Evolutionary conservation across 495 filamentous ascomycete genomes (phyloP), one percentile per base, ranked within the genome.

Genomic region (Aspergillus egyptiacus): DNA sequence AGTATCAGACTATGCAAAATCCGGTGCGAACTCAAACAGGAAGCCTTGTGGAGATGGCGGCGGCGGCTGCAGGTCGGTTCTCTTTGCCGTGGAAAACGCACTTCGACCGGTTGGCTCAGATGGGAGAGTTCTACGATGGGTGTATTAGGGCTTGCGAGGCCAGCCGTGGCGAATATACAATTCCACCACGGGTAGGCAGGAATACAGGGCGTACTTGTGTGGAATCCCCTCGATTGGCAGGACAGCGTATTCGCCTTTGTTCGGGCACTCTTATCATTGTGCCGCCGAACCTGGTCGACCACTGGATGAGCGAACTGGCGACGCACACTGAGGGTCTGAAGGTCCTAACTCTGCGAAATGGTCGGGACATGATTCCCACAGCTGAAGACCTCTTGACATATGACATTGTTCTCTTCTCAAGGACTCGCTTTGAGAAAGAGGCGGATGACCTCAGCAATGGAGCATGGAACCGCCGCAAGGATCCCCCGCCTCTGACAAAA

Each of bases 371-470:
- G n/a, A 68, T 86, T 1, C 91, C 91, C 0, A 50, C 72, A 0
- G 66, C 75, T 0, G 61, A 76, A 3, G 69, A 82, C 11, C 70
- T 97, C 0, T 50, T 84, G 10, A 60, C 77, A 0, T 89, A 84
- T 58, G 91, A 96, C 61, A 74, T 96, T 22, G 61, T 96, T 6
- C 64, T 97, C 0, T 86, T 95, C 56, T 86, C 86, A 5, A 82
- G 81, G 28, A 72, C 68, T 17, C 78, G 86, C 0, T 91, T 95
- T 56, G 85, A 88, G 53, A 72, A 68, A 43, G 82, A 86, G 47
- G 60, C 59, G 7, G 70, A 69, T 19, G 67, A 70, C 13, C 51
- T 53, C 8, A 55, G 59, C 30, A 63, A 60, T 18, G 61, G 69
- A 10, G 53, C 60, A 55, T 73, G 42, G 48, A 52, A 23, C 44